phyloP scores from a whole-genome alignment of 257 asterid genomes.

The Paraleonurus japonicus region DNA sequence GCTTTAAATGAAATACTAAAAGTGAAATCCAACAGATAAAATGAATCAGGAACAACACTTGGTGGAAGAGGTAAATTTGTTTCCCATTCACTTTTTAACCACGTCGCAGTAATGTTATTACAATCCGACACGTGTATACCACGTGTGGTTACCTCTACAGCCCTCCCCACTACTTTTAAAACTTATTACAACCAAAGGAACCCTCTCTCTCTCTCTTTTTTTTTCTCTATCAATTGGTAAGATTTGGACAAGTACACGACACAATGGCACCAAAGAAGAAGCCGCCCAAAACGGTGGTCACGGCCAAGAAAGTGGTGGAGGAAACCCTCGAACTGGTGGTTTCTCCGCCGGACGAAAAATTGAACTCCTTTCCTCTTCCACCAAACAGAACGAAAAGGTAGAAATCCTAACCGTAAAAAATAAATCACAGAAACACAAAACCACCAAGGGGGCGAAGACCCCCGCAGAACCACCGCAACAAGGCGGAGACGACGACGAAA shows the following conservation, averaged over 20 bases:
- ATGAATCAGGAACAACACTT: too few relatives aligned
- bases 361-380: constrained; percentile 35
- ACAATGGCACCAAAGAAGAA: constrained; percentile 68
- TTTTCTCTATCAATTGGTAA: too few relatives aligned
- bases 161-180: constrained; percentile 21
- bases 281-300: constrained; percentile 44
- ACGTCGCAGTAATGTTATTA: constrained; percentile 37
- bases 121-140: constrained; percentile 40
- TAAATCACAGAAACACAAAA: background rate
- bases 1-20: too few relatives aligned
- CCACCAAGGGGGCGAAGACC: too few relatives aligned
- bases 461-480: constrained; percentile 26
- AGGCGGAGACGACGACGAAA: constrained; percentile 28
- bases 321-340: constrained; percentile 57
- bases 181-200: too few relatives aligned
- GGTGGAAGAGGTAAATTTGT: background rate
- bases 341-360: constrained; percentile 27
- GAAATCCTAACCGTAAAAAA: constrained; percentile 28
- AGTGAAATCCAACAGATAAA: too few relatives aligned
- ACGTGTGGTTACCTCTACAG: constrained; percentile 39
- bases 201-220: too few relatives aligned
- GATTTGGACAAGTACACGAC: too few relatives aligned
- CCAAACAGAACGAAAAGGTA: constrained; percentile 32
- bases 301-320: constrained; percentile 54
- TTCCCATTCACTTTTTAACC: constrained; percentile 27